A percentile compares a stretch with the other conserved stretches of the same genome.
These are phyloP conservation scores for Rachicladosporium sp. DNA, from an alignment of 2,329 filamentous ascomycete species.

Conservation along the genomic window DNA sequence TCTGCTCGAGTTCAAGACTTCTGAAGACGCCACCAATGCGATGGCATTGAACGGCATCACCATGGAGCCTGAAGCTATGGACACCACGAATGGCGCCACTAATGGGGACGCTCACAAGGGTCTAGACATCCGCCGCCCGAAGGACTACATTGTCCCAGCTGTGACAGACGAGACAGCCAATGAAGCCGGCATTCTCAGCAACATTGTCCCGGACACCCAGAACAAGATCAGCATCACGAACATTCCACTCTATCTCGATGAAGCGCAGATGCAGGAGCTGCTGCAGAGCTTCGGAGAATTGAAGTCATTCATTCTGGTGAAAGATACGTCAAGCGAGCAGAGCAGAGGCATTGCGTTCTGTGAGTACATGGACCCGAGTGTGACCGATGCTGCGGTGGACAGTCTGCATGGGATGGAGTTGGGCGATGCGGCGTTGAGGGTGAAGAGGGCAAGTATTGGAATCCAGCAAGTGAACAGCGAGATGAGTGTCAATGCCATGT, in stretches of 20 bases:
- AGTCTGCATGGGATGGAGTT: constrained; percentile 89
- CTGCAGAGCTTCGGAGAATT: constrained; percentile 84
- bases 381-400: constrained; percentile 77
- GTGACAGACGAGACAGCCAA: constrained; percentile 60
- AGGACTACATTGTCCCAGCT: constrained; percentile 91
- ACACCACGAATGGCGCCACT: constrained; percentile 36
- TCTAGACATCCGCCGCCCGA: constrained; percentile 71
- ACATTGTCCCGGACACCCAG: constrained; percentile 74
- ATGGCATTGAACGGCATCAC: constrained; percentile 78
- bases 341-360: constrained; percentile 85
- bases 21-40: constrained; percentile 80
- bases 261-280: constrained; percentile 85
- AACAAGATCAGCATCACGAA: constrained; percentile 93
- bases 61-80: constrained; percentile 58
- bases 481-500: constrained; percentile 95
- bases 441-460: constrained; percentile 80
- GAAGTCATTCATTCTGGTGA: constrained; percentile 82
- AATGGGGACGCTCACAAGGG: constrained; percentile 42
- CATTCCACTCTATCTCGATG: constrained; percentile 74
- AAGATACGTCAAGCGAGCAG: constrained; percentile 73
- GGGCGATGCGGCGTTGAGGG: constrained; percentile 73
- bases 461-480: constrained; percentile 90
- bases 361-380: constrained; percentile 69
- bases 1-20: constrained; percentile 77
- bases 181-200: constrained; percentile 65